These are phyloP conservation scores for Peziza echinospora DNA, from an alignment of 495 filamentous ascomycete genomes.

Conservation along the genomic window DNA sequence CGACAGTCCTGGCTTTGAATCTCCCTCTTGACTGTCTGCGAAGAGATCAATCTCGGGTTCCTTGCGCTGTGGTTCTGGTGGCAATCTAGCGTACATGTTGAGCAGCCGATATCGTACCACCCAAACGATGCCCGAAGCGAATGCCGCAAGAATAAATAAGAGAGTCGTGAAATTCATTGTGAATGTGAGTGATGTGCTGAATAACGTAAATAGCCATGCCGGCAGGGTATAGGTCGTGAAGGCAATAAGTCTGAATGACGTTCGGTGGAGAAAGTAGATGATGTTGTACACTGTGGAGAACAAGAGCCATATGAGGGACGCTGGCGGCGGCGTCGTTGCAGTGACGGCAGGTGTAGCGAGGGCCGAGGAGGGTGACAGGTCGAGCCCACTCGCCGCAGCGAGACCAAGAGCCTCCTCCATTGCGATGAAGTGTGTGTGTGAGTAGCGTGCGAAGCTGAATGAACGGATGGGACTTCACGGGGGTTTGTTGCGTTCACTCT, in stretches of 20 bases:
- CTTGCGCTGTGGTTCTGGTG: constrained; percentile 85
- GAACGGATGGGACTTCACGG: too few species aligned
- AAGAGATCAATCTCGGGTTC: constrained; percentile 89
- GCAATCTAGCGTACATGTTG: constrained; percentile 85
- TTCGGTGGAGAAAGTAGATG: constrained; percentile 43
- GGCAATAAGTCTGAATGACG: constrained; percentile 64
- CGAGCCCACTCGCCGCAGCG: too few species aligned
- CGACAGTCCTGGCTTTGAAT: constrained; percentile 70
- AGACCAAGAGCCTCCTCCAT: too few species aligned
- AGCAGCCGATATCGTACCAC: constrained; percentile 81
- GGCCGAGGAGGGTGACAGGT: too few species aligned
- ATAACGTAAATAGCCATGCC: constrained; percentile 72
- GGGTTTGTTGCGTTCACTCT: too few species aligned
- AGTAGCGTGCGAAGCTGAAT: too few species aligned
- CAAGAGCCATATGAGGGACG: constrained; percentile 20
- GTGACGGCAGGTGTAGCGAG: constrained; percentile 2
- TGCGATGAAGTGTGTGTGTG: too few species aligned
- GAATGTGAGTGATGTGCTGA: constrained; percentile 87
- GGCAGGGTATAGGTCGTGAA: constrained; percentile 76
- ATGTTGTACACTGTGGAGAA: constrained; percentile 26
- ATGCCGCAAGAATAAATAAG: constrained; percentile 55
- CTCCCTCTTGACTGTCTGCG: constrained; percentile 73
- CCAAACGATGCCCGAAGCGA: constrained; percentile 71
- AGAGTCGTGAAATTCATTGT: constrained; percentile 96
- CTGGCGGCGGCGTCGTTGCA: neutral